These are phyloP conservation scores for Ceratocystis lukuohia DNA, from an alignment of 2,329 filamentous ascomycete species.

Conservation along the genomic window DNA sequence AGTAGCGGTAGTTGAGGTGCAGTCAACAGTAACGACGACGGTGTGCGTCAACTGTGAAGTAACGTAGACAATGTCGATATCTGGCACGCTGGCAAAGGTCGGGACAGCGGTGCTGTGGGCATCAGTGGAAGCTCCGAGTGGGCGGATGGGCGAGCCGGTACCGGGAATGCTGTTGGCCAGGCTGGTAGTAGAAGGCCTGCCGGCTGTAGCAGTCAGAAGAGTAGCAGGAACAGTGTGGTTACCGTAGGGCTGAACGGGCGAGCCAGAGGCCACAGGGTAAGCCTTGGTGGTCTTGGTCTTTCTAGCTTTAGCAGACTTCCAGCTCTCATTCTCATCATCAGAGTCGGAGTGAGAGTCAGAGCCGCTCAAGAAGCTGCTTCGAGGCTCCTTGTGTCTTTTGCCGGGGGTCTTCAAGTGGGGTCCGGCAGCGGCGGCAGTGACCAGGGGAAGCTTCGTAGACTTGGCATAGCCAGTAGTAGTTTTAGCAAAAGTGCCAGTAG, in stretches of 20 bases:
- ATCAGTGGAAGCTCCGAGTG: background rate
- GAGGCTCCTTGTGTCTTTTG: background rate
- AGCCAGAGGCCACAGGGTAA: background rate
- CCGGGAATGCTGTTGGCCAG: background rate
- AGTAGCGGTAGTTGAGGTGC: slow-evolving; percentile 8
- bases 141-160: too few relatives aligned
- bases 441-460: background rate
- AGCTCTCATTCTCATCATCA: background rate
- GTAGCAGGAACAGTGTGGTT: background rate
- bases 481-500: background rate
- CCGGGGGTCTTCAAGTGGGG: too few relatives aligned
- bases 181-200: background rate
- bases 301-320: background rate
- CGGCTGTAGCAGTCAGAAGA: background rate
- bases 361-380: background rate
- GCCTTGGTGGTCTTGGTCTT: background rate
- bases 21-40: slow-evolving; percentile 5
- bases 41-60: background rate
- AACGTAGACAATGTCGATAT: background rate
- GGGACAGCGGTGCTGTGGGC: background rate
- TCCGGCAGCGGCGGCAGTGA: background rate
- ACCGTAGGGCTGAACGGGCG: background rate
- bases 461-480: background rate
- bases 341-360: background rate
- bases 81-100: background rate